A percentile compares a stretch with the other conserved stretches of the same genome.
Conservation (phyloP, 192 early-diverging fungal species). For the Coemansia sp. region DNA sequence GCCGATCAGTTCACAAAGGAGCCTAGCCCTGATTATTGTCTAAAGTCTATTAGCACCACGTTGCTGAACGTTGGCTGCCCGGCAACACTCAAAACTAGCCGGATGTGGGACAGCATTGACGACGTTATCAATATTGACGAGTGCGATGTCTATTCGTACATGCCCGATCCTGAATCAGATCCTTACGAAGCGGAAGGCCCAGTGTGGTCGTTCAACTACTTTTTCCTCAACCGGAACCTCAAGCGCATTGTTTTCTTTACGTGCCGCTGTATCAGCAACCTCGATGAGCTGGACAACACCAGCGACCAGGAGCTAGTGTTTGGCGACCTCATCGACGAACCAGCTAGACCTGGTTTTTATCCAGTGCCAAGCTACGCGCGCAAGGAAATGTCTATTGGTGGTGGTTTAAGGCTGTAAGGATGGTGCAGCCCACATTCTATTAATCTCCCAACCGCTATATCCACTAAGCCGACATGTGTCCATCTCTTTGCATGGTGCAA, state of each 20-base stretch:
- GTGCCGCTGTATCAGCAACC: slow-evolving; percentile 83
- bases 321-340: slow-evolving; percentile 44
- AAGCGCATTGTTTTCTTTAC: slow-evolving; percentile 94
- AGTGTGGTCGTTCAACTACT: slow-evolving; percentile 96
- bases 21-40: slow-evolving; percentile 66
- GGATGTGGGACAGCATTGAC: slow-evolving; percentile 88
- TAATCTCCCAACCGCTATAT: background rate
- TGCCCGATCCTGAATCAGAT: slow-evolving; percentile 82
- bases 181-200: slow-evolving; percentile 89
- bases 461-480: background rate
- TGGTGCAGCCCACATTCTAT: background rate
- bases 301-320: slow-evolving; percentile 51
- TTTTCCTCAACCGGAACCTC: slow-evolving; percentile 90
- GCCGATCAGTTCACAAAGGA: slow-evolving; percentile 63
- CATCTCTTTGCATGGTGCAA: background rate
- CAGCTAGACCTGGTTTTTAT: slow-evolving; percentile 34
- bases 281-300: slow-evolving; percentile 34
- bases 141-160: slow-evolving; percentile 90
- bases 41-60: slow-evolving; percentile 84
- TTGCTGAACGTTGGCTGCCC: slow-evolving; percentile 75
- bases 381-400: slow-evolving; percentile 34
- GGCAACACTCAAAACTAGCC: slow-evolving; percentile 39
- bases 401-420: slow-evolving; percentile 31
- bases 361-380: slow-evolving; percentile 39
- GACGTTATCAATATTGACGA: slow-evolving; percentile 77